phyloP scores from a whole-genome alignment of 2,329 filamentous ascomycete species.

The Penicillium aurantiogriseum region DNA sequence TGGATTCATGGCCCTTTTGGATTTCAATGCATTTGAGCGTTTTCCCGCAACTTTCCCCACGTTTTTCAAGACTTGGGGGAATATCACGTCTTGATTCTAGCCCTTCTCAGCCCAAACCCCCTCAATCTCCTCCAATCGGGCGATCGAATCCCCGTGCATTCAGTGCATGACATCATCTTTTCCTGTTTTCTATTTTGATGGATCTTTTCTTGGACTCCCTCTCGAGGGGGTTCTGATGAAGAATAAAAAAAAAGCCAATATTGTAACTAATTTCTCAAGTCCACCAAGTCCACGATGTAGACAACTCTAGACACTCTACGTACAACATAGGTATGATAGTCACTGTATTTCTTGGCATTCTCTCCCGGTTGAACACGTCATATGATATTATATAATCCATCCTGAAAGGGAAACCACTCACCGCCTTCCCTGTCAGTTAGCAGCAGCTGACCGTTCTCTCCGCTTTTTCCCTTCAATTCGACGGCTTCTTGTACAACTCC shows the following conservation, averaged over 20 bases:
- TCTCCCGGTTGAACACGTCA: slow-evolving; percentile 1
- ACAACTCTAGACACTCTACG: background rate
- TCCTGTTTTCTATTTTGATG: slow-evolving; percentile 15
- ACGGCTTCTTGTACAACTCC: slow-evolving; percentile 16
- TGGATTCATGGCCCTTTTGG: slow-evolving; percentile 15
- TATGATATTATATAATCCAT: background rate
- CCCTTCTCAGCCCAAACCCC: slow-evolving; percentile 2
- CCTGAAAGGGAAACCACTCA: background rate
- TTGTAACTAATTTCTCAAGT: background rate
- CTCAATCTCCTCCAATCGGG: slow-evolving; percentile 5
- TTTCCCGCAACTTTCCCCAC: slow-evolving; percentile 15
- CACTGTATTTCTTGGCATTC: background rate
- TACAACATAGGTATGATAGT: background rate
- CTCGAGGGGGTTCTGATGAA: background rate
- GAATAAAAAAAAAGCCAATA: background rate
- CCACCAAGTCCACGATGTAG: background rate
- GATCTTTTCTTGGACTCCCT: background rate
- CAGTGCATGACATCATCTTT: slow-evolving; percentile 19
- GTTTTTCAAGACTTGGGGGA: slow-evolving; percentile 3
- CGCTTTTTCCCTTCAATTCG: slow-evolving; percentile 17
- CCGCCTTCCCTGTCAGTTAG: slow-evolving; percentile 1
- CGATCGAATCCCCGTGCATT: background rate
- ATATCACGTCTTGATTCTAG: slow-evolving; percentile 23
- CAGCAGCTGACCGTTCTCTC: slow-evolving; percentile 12
- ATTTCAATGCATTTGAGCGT: slow-evolving; percentile 29